phyloP scores from a whole-genome alignment of 257 asterid species.

The Catharanthus roseus region DNA sequence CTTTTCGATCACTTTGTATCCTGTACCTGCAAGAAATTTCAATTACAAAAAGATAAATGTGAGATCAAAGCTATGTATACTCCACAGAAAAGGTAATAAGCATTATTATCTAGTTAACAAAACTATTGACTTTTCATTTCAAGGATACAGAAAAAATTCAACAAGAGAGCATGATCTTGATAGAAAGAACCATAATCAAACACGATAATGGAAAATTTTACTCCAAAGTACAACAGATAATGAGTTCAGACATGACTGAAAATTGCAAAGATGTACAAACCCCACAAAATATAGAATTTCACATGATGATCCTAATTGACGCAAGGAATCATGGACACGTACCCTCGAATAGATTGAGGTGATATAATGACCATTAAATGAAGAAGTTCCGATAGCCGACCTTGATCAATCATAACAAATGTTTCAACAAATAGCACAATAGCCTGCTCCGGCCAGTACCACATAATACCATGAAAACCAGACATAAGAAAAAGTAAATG shows the following conservation, averaged over 20 bases:
- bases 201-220: neutral
- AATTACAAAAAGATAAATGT: neutral
- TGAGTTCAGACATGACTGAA: neutral
- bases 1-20: conserved; percentile 83
- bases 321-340: too few species aligned
- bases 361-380: neutral
- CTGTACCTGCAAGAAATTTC: conserved; percentile 65
- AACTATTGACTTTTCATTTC: neutral
- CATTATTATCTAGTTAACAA: too few species aligned
- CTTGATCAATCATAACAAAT: neutral
- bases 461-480: too few species aligned
- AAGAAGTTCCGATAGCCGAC: neutral
- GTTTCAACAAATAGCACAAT: neutral
- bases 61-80: neutral
- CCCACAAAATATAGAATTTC: neutral
- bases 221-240: neutral
- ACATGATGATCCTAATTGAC: neutral
- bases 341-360: neutral
- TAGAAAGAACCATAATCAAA: neutral
- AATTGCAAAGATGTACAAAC: neutral
- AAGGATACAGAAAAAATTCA: neutral
- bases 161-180: neutral
- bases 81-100: neutral
- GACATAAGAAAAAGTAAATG: neutral
- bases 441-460: neutral